Conservation (phyloP, 2,329 filamentous ascomycete genomes). For the Pseudocercospora eumusae region DNA sequence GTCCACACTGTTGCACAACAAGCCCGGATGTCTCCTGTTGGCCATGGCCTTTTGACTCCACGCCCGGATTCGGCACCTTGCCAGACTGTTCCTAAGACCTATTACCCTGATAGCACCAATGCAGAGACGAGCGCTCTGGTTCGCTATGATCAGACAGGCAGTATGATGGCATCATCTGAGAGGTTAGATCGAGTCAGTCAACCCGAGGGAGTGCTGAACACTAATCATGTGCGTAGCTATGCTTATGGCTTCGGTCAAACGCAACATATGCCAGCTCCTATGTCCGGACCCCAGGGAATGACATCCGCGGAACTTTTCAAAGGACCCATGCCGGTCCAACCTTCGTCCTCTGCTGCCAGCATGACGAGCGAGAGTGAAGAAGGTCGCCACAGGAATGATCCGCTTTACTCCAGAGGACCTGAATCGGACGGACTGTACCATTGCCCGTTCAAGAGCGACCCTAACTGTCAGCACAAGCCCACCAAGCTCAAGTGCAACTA, state of each 20-base stretch:
- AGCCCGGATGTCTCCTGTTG: slow-evolving; percentile 11
- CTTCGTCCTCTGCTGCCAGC: slow-evolving; percentile 20
- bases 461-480: slow-evolving; percentile 81
- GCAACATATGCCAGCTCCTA: neutral
- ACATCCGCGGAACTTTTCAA: slow-evolving; percentile 16
- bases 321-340: slow-evolving; percentile 13
- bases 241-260: slow-evolving; percentile 12
- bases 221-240: slow-evolving; percentile 30
- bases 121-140: slow-evolving; percentile 36
- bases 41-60: slow-evolving; percentile 21
- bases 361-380: slow-evolving; percentile 35
- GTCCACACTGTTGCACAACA: neutral
- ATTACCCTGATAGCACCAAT: slow-evolving; percentile 17
- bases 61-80: slow-evolving; percentile 22
- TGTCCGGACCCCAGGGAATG: neutral
- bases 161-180: slow-evolving; percentile 11
- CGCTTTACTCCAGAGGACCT: slow-evolving; percentile 68
- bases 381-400: slow-evolving; percentile 54
- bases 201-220: slow-evolving; percentile 2
- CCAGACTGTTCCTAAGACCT: slow-evolving; percentile 5
- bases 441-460: slow-evolving; percentile 75
- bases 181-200: slow-evolving; percentile 31
- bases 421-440: slow-evolving; percentile 81
- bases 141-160: slow-evolving; percentile 34
- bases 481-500: slow-evolving; percentile 99